phyloP scores from a whole-genome alignment of 768 basidiomycete species.

The Naematelia aurantialba region DNA sequence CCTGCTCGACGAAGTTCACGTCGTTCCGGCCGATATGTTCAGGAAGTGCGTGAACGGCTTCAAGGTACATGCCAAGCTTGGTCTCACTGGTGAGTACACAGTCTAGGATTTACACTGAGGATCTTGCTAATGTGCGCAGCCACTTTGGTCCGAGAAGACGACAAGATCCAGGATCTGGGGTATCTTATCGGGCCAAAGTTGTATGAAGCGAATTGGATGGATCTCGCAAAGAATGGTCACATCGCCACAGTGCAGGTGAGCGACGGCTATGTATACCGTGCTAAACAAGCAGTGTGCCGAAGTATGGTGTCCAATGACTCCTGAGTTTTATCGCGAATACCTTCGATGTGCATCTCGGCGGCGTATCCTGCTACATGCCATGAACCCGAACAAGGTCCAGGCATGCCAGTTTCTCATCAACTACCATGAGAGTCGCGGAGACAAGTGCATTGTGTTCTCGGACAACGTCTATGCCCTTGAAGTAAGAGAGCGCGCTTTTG shows the following conservation, averaged over 20 bases:
- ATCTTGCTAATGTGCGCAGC: constrained; percentile 57
- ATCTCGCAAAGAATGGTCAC: constrained; percentile 96
- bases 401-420: constrained; percentile 98
- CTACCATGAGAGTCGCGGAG: constrained; percentile 94
- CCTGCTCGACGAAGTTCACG: constrained; percentile 95
- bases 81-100: constrained; percentile 73
- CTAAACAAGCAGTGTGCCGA: constrained; percentile 74
- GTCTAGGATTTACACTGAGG: background rate
- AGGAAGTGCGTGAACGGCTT: constrained; percentile 95
- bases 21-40: constrained; percentile 98
- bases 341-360: constrained; percentile 78
- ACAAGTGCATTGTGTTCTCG: constrained; percentile 99
- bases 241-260: constrained; percentile 98
- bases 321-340: constrained; percentile 98
- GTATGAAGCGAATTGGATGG: constrained; percentile 99
- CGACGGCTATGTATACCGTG: constrained; percentile 7
- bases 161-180: constrained; percentile 96
- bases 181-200: constrained; percentile 99
- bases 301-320: constrained; percentile 99
- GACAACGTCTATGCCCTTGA: constrained; percentile 97
- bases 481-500: constrained; percentile 55
- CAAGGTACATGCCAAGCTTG: constrained; percentile 97
- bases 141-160: constrained; percentile 96
- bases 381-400: constrained; percentile 99
- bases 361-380: constrained; percentile 94